These are phyloP conservation scores for Brasenia schreberi DNA, from an alignment of 164 flowering plant genomes.

Conservation along the genomic window DNA sequence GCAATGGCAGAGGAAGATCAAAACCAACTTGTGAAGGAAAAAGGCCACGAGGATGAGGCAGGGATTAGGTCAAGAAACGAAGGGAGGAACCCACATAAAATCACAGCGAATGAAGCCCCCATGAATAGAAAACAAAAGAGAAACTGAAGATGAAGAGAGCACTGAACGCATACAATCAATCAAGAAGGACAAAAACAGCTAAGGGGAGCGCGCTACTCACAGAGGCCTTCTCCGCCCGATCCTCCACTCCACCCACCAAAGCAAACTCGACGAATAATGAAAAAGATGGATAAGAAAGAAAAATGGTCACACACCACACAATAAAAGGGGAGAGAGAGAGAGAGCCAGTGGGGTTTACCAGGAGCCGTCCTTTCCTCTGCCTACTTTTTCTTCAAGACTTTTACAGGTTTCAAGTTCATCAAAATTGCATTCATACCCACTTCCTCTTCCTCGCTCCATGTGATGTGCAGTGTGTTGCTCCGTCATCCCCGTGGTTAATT, in stretches of 20 bases:
- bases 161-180: neutral
- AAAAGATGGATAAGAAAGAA: neutral
- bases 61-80: neutral
- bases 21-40: neutral
- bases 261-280: neutral
- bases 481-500: neutral
- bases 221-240: neutral
- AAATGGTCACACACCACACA: neutral
- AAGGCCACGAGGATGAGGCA: neutral
- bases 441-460: neutral
- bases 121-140: neutral
- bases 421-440: neutral
- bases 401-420: neutral
- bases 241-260: neutral
- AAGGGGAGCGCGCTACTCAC: neutral
- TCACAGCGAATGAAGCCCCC: neutral
- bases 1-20: neutral
- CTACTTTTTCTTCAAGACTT: constrained; percentile 4
- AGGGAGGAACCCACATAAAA: neutral
- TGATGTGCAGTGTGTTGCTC: neutral
- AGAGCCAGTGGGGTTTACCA: neutral
- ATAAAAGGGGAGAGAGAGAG: constrained; percentile 1
- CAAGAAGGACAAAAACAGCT: neutral
- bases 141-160: neutral
- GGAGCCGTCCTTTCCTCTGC: constrained; percentile 2